Base-by-base conservation (phyloP, 345 rosid species). In the Lepidium africanum region DNA sequence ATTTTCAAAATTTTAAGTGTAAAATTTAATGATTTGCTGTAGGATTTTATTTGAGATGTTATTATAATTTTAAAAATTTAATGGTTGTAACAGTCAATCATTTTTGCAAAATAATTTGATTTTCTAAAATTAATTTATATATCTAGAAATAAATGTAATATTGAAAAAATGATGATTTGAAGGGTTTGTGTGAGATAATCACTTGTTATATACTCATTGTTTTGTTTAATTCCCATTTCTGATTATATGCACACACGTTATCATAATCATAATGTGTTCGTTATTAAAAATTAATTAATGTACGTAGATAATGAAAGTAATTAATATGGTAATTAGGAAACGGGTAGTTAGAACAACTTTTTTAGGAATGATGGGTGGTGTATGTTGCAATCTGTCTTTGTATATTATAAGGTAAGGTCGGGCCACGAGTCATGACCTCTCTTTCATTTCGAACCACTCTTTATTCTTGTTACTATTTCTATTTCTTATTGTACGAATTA, bases 301-400 rank as follows among this genome's bases (percentile, higher is more conserved):
- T 30, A 30, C 33, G 33, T 30, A 30, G 7, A 30, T 30, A 30
- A 6, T 30, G 1, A 30, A 1, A 30, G 5, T 5, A 30, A 30
- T 6, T 30, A 6, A 19, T 47, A 52, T 55, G 13, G 64, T 72
- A 56, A 56, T 38, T 47, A 64, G 32, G 39, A 64, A 56, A 45
- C 30, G 42, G 35, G 46, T 72, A n/a, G 65, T 47, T 72, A 56
- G 70, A 72, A 64, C 71, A 64, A 72, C 76, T 63, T 72, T 55
- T 23, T 30, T 30, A 30, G 33, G 6, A 25, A 56, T 72, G 65
- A 63, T 63, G 30, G 76, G 70, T 72, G 76, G 70, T 72, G 58
- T 56, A 65, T 56, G 71, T 72, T 64, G 52, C 65, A 64, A 57
- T 64, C 52, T 47, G 76, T 64, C 71, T 23, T 37, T 63, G 63